A percentile compares a stretch with the other conserved stretches of the same genome.
These are phyloP conservation scores for Epichloe glyceriae DNA, from an alignment of 2,329 filamentous ascomycete genomes.

Conservation along the genomic window DNA sequence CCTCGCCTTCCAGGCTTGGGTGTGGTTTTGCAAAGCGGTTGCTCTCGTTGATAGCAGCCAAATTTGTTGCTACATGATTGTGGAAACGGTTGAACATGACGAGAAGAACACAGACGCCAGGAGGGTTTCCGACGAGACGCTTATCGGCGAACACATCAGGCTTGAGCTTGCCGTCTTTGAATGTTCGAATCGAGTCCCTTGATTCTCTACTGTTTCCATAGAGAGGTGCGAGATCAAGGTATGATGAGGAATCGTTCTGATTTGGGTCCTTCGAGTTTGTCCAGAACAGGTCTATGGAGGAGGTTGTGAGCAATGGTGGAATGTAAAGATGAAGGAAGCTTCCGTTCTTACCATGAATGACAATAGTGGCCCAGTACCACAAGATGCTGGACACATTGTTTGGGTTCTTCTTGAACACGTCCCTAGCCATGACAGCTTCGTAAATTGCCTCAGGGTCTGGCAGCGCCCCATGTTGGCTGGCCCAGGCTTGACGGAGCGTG, in stretches of 20 bases:
- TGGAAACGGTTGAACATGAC: conserved; percentile 80
- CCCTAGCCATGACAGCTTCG: conserved; percentile 44
- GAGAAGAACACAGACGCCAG: conserved; percentile 56
- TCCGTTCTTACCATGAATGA: conserved; percentile 47
- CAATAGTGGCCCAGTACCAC: conserved; percentile 61
- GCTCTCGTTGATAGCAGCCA: conserved; percentile 77
- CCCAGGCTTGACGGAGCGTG: conserved; percentile 48
- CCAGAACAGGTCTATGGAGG: conserved; percentile 47
- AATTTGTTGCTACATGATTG: conserved; percentile 68
- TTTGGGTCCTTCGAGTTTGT: conserved; percentile 49
- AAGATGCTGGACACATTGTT: conserved; percentile 61
- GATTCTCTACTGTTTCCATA: conserved; percentile 57
- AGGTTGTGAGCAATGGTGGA: not conserved
- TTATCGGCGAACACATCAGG: conserved; percentile 60
- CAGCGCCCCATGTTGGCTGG: conserved; percentile 46
- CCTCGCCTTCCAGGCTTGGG: conserved; percentile 33
- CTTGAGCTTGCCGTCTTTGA: conserved; percentile 59
- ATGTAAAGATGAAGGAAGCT: not conserved
- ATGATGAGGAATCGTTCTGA: conserved; percentile 55
- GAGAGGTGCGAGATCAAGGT: conserved; percentile 57
- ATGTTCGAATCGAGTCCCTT: conserved; percentile 54
- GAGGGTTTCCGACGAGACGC: conserved; percentile 56
- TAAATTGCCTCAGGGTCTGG: conserved; percentile 55
- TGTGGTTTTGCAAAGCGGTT: conserved; percentile 60
- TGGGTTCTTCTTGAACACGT: conserved; percentile 43